These are phyloP conservation scores for Paramecium bursaria DNA, from an alignment of 73 alveolate species.

Conservation along the genomic window DNA sequence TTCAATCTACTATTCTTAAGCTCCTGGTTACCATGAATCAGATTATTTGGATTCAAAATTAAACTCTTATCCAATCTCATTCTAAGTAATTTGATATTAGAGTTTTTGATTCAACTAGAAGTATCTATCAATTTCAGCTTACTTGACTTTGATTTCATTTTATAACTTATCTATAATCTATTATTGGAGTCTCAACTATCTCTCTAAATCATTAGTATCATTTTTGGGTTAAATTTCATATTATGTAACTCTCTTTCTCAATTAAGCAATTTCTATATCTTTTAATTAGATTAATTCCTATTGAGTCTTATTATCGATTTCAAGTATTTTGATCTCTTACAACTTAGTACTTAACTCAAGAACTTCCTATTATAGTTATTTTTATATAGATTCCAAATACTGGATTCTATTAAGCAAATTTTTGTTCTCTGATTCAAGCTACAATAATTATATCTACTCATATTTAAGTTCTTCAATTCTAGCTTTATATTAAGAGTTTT, in stretches of 20 bases:
- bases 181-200: background rate
- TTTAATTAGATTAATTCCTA: constrained; percentile 16
- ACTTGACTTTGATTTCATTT: background rate
- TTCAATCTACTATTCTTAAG: constrained; percentile 15
- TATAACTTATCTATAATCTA: constrained; percentile 6
- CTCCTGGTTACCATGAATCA: constrained; percentile 1
- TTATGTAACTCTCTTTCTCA: constrained; percentile 37
- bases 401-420: constrained; percentile 25
- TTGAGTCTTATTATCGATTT: constrained; percentile 28
- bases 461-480: constrained; percentile 36
- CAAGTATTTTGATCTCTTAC: constrained; percentile 22
- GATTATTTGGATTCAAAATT: constrained; percentile 6
- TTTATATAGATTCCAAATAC: constrained; percentile 16
- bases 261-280: constrained; percentile 30
- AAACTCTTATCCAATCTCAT: constrained; percentile 36
- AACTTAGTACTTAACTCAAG: constrained; percentile 25
- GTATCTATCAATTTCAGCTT: constrained; percentile 19
- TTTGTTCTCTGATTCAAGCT: constrained; percentile 15
- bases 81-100: background rate
- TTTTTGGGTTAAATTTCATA: constrained; percentile 32
- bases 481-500: background rate
- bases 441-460: background rate
- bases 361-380: constrained; percentile 23
- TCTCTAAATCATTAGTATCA: constrained; percentile 32
- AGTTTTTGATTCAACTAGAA: background rate